phyloP scores from a whole-genome alignment of 352 stramenopile species.

The Salisapilia sapeloensis region DNA sequence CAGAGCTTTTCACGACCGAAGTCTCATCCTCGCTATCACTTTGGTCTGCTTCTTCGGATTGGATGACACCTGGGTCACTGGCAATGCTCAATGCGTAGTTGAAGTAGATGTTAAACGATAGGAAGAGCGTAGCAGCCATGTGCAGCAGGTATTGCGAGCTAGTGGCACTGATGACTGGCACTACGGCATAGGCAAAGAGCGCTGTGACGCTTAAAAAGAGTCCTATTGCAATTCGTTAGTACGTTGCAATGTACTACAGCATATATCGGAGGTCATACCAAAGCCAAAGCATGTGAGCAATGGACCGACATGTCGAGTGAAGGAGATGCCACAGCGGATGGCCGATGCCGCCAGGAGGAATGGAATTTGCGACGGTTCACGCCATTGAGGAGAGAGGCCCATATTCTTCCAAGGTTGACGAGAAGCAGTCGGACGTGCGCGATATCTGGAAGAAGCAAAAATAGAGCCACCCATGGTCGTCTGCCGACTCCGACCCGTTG shows the following conservation, averaged over 20 bases:
- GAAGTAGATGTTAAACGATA: constrained; percentile 56
- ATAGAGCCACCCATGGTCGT: no score
- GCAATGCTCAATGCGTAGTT: constrained; percentile 53
- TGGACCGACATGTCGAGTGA: constrained; percentile 23
- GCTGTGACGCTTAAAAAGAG: constrained; percentile 22
- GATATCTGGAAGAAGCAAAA: no score
- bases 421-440: no score
- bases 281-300: constrained; percentile 25
- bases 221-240: constrained; percentile 2
- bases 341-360: constrained; percentile 16
- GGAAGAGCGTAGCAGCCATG: constrained; percentile 9
- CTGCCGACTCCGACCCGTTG: no score
- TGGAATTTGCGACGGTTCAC: constrained; percentile 26
- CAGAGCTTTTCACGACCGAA: neutral
- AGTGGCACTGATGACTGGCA: constrained; percentile 25
- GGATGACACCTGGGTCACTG: constrained; percentile 21
- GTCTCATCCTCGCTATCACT: constrained; percentile 3
- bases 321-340: constrained; percentile 14
- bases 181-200: constrained; percentile 28
- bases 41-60: constrained; percentile 3
- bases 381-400: constrained; percentile 23
- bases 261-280: constrained; percentile 6
- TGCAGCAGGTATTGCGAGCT: constrained; percentile 13
- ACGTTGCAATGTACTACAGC: neutral
- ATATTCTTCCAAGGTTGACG: no score